phyloP scores from a whole-genome alignment of 2,329 filamentous ascomycete genomes.

The Orbilia brochopaga region DNA sequence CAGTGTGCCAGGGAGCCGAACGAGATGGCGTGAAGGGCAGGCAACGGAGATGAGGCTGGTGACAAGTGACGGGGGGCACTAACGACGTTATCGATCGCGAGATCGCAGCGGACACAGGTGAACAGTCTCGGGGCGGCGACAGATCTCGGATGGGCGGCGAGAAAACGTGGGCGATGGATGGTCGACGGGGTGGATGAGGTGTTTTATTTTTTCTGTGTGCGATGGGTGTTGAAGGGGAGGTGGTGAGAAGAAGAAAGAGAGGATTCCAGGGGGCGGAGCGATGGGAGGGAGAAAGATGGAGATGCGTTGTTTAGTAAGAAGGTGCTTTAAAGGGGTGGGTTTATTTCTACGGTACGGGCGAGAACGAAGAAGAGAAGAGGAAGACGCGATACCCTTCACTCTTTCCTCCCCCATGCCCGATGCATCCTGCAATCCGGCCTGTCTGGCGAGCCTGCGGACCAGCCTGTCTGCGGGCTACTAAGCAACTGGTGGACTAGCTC shows the following conservation, averaged over 20 bases:
- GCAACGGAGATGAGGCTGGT: conserved; percentile 49
- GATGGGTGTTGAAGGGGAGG: conserved; percentile 26
- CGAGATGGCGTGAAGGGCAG: conserved; percentile 29
- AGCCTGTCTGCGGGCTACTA: neutral
- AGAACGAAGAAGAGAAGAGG: no score
- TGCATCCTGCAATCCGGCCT: neutral
- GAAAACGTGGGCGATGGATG: conserved; percentile 19
- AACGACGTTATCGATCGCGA: conserved; percentile 31
- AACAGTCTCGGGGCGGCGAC: conserved; percentile 18
- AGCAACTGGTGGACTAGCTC: neutral
- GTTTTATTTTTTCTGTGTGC: no score
- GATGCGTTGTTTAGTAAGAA: conserved; percentile 48
- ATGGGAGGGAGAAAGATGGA: conserved; percentile 25
- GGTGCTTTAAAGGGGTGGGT: conserved; percentile 52
- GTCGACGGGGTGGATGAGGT: conserved; percentile 26
- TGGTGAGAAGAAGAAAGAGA: conserved; percentile 13
- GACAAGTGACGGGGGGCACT: conserved; percentile 21
- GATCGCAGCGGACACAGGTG: conserved; percentile 30
- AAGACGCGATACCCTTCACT: conserved; percentile 32
- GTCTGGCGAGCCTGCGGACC: neutral
- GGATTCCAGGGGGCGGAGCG: conserved; percentile 22
- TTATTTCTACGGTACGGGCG: conserved; percentile 27
- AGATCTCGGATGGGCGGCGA: conserved; percentile 9
- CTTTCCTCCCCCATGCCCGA: neutral
- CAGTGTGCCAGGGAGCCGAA: conserved; percentile 49